Evolutionary conservation across 306 rosid genomes (phyloP), one percentile per base, ranked within the genome.

Genomic region (Phaseolus lunatus): DNA sequence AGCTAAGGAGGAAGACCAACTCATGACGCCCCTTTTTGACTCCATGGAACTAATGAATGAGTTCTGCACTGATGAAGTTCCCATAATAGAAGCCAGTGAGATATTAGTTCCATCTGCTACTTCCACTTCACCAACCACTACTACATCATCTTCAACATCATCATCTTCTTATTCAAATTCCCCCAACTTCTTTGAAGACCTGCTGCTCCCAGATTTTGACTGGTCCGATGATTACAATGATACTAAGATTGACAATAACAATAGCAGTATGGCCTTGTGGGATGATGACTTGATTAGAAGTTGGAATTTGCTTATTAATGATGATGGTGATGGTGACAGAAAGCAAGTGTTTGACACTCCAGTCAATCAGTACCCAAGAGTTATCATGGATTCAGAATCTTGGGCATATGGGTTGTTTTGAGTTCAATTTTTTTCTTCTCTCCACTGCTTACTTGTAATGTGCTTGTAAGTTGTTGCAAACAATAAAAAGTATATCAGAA

Each of bases 31-130:
- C 12, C 0, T 62, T 3, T 80, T 79, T 68, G 89, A 84, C 47
- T 75, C 82, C 33, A 54, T 83, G 84, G 88, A 88, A 73, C 24
- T 86, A 43, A 77, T 84, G 12, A 79, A 78, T 75, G 87, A 72
- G 18, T 88, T 91, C 48, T 83, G 83, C 75, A 88, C 76, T n/a
- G 97, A 91, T 75, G 97, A 91, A 45, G 88, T 86, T 70, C 94
- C 97, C 37, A 54, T 91, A 0, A 67, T 89, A 49, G 78, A 89
- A 69, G 81, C 86, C 0, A 67, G 82, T 64, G 85, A 84, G 73
- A 80, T 86, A 72, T 70, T 81, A 18, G 70, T 77, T 37, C 75
- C 92, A 0, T 81, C 70, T 41, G 75, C 37, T 43, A 78, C 84
- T 41, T 77, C 89, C 14, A 75, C 88, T 52, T 78, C 92, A 22